Base-by-base conservation (phyloP, 2,329 filamentous ascomycete genomes). In the Calonectria multiphialidica region DNA sequence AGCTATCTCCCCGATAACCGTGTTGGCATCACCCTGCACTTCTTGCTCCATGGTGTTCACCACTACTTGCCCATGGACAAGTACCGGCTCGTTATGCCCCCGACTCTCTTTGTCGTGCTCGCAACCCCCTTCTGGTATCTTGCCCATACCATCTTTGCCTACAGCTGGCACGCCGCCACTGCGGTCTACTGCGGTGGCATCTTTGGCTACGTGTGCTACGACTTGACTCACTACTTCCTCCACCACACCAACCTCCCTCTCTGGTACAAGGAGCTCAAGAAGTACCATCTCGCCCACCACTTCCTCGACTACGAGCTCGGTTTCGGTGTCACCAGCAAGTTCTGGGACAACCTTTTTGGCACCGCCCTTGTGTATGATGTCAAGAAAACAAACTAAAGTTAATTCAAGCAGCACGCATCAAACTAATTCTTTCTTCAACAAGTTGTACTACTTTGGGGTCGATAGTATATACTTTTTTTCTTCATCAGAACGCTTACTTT, bases 51-150 rank as follows among this genome's bases (percentile, higher is more conserved):
- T 80, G 97, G 97, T 75, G 95, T 99, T 75, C 97, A 99, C 82
- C 97, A 99, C 85, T 99, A 98, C 84, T 90, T 99, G 5, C 97
- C 97, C n/a, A 98, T 99, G 97, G 97, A 99, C 86, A 96, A 93
- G 81, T 96, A 98, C 80, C 93, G 97, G 72, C 92, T 99, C 12
- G 97, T 99, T 76, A 98, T 99, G 97, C 97, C 97, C 1, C 97
- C 97, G 0, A 91, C 95, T 0, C 88, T 99, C 4, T 98, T 99
- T 82, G 74, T 96, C 28, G 89, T 90, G 15, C 92, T 99, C 23
- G 96, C 96, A 7, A 89, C 90, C 0, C 97, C 97, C 0, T 98
- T 98, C 87, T 99, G 95, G 93, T 94, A 95, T 83, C 87, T 99
- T 63, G 95, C 97, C 0, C 96, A 98, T 78, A 78, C 88, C 2